Conservation (phyloP, 371 early-diverging fungal species). For the Gilbertella persicaria region DNA sequence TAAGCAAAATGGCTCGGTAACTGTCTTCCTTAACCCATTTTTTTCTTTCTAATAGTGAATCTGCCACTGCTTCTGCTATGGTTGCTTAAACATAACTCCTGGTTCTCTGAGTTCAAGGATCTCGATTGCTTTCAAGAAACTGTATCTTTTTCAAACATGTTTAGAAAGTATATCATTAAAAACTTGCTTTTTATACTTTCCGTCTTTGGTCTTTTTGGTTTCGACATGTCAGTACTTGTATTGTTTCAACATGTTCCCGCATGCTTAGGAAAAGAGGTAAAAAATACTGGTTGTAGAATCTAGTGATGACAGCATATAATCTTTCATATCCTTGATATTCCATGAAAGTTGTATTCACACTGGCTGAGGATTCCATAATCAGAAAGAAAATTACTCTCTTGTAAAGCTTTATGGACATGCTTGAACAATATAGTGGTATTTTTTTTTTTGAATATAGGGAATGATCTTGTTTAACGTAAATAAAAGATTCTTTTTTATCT, state of each 20-base stretch:
- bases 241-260: not conserved
- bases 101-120: conserved; percentile 2
- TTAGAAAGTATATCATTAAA: not conserved
- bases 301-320: conserved; percentile 18
- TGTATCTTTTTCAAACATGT: conserved; percentile 18
- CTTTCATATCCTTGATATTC: conserved; percentile 13
- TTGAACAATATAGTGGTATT: too few species aligned
- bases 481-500: too few species aligned
- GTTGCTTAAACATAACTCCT: conserved; percentile 35
- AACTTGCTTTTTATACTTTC: not conserved
- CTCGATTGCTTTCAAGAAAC: conserved; percentile 8
- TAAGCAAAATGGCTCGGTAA: conserved; percentile 33
- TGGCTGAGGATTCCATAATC: conserved; percentile 30
- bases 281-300: not conserved
- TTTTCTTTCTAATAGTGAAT: conserved; percentile 45
- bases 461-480: too few species aligned
- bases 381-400: too few species aligned
- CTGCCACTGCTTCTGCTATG: conserved; percentile 53
- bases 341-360: conserved; percentile 32
- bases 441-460: too few species aligned
- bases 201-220: not conserved
- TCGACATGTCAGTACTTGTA: not conserved
- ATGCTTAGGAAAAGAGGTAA: not conserved
- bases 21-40: conserved; percentile 43
- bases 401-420: too few species aligned